Percentiles rank a stretch among this genome's conserved stretches.
Evolutionary conservation across 2,329 filamentous ascomycete species (phyloP).

Genomic region (Colletotrichum cordylinicola): DNA sequence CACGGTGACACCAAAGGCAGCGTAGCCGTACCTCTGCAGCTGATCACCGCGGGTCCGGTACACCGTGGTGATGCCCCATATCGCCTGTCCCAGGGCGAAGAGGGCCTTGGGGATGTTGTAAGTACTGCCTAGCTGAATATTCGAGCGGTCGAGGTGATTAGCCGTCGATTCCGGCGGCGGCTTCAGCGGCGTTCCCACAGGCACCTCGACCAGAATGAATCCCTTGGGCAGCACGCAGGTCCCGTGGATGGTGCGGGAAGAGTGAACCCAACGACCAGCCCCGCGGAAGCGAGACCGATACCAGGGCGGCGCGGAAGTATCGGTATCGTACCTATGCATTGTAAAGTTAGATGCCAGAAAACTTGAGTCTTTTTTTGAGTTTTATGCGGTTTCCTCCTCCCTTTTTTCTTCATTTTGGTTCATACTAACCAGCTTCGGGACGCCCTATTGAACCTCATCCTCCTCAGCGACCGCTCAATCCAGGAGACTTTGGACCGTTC

Average conservation of each 20-base stretch:
- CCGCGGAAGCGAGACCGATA: conserved; percentile 10
- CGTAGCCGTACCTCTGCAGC: conserved; percentile 31
- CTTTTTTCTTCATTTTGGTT: neutral
- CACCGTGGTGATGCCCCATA: conserved; percentile 25
- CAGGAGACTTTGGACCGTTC: conserved; percentile 11
- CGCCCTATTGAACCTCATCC: conserved; percentile 12
- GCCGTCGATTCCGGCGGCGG: conserved; percentile 1
- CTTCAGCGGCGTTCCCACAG: conserved; percentile 20
- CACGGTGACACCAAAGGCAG: conserved; percentile 35
- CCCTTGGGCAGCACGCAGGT: conserved; percentile 11
- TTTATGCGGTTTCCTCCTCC: neutral
- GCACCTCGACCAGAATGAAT: conserved; percentile 19
- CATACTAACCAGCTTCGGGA: conserved; percentile 11
- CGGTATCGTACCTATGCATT: conserved; percentile 9
- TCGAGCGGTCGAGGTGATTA: neutral
- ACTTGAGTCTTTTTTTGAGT: neutral
- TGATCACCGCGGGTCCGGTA: conserved; percentile 29
- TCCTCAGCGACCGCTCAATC: conserved; percentile 6
- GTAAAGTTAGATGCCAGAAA: neutral
- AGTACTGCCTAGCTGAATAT: conserved; percentile 14
- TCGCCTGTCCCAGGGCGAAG: conserved; percentile 25
- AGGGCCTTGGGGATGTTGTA: conserved; percentile 25
- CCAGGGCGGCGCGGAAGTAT: neutral
- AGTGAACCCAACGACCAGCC: conserved; percentile 14
- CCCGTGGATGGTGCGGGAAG: conserved; percentile 16